Percentiles rank a stretch among this genome's conserved stretches.
Conservation (phyloP, 345 rosid genomes). For the Aurinia saxatilis region DNA sequence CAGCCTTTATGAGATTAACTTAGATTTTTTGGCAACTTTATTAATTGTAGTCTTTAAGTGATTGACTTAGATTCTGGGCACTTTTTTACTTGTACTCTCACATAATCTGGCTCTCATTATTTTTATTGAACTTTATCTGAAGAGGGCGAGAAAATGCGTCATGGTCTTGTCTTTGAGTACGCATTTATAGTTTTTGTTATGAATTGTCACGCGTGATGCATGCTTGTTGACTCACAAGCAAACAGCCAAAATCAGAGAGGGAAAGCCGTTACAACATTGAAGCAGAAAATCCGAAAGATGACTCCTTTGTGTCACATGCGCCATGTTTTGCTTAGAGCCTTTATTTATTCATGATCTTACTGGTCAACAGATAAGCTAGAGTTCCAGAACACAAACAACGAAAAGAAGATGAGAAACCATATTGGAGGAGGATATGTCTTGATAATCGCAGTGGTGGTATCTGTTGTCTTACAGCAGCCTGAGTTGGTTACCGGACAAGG, state of each 20-base stretch:
- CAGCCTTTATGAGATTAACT: neutral
- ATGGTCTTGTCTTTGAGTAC: slow-evolving; percentile 14
- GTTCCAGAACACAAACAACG: neutral
- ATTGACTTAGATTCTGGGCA: no score
- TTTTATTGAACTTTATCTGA: slow-evolving; percentile 16
- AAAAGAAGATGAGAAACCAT: slow-evolving; percentile 2
- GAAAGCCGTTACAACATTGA: slow-evolving; percentile 11
- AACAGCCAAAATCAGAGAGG: slow-evolving; percentile 7
- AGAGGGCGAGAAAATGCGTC: neutral
- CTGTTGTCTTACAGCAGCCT: slow-evolving; percentile 23
- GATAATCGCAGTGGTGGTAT: neutral
- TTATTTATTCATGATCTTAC: slow-evolving; percentile 4
- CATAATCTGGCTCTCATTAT: neutral
- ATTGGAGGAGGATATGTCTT: slow-evolving; percentile 6
- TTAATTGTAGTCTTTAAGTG: no score
- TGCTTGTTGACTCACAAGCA: slow-evolving; percentile 10
- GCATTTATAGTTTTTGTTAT: neutral
- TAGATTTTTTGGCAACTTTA: neutral
- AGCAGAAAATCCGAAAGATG: slow-evolving; percentile 19
- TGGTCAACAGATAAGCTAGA: no score
- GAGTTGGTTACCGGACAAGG: slow-evolving; percentile 27
- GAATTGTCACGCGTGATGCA: slow-evolving; percentile 20
- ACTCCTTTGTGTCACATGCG: slow-evolving; percentile 22
- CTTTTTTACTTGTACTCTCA: neutral
- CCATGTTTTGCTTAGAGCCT: slow-evolving; percentile 7